Evolutionary conservation across 2,329 filamentous ascomycete genomes (phyloP).

Genomic region (Fusarium continuum): DNA sequence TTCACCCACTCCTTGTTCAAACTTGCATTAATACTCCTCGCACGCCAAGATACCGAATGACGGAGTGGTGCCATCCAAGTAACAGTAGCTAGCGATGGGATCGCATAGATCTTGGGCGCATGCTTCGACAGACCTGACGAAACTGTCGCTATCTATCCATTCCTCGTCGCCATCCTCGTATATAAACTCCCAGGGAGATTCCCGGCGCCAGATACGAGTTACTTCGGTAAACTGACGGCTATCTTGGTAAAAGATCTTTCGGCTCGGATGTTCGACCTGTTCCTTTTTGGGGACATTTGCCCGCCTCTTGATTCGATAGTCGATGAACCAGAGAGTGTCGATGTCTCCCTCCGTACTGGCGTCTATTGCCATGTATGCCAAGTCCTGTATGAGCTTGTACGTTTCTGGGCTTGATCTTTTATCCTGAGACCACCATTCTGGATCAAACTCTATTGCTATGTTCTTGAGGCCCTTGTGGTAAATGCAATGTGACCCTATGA

Average conservation of each 20-base stretch:
- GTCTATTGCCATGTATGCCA: not conserved
- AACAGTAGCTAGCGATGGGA: no score
- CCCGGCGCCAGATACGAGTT: not conserved
- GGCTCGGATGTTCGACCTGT: not conserved
- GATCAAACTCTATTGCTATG: not conserved
- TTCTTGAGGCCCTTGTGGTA: not conserved
- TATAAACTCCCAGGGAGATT: not conserved
- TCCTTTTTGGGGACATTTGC: not conserved
- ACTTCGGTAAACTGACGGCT: not conserved
- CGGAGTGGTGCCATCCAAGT: no score
- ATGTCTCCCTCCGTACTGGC: not conserved
- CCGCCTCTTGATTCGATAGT: not conserved
- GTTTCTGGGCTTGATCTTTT: no score
- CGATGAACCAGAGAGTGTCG: not conserved
- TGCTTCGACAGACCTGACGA: no score
- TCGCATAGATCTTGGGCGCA: no score
- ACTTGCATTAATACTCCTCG: no score
- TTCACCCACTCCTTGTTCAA: no score
- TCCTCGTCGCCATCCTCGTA: not conserved
- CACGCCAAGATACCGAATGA: no score
- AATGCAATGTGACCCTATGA: no score
- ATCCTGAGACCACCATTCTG: no score
- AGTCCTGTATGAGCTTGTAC: no score
- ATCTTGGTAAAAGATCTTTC: not conserved
- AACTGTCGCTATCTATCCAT: not conserved